phyloP scores from a whole-genome alignment of 345 rosid genomes.

The Reutealis trisperma region DNA sequence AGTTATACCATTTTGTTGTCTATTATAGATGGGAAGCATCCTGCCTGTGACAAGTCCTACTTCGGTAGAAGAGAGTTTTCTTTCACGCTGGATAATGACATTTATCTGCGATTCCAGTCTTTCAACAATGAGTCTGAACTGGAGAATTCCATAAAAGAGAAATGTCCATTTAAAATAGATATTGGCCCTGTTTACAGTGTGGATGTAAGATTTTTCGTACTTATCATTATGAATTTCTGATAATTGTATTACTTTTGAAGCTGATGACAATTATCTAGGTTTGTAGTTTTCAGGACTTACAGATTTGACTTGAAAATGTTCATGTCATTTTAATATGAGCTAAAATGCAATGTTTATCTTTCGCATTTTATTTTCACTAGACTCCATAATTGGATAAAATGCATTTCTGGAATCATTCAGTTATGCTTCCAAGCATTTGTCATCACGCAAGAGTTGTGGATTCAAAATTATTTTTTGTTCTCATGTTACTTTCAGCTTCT shows the following conservation, averaged over 20 bases:
- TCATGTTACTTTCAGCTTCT: not conserved
- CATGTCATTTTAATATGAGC: not conserved
- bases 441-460: not conserved
- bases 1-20: slow-evolving; percentile 1
- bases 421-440: not conserved
- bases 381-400: not conserved
- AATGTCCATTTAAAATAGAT: slow-evolving; percentile 81
- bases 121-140: slow-evolving; percentile 58
- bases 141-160: slow-evolving; percentile 61
- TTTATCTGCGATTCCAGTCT: slow-evolving; percentile 72
- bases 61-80: slow-evolving; percentile 83
- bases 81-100: slow-evolving; percentile 76
- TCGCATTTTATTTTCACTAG: not conserved
- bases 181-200: slow-evolving; percentile 86
- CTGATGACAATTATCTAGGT: not conserved
- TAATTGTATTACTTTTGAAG: not conserved
- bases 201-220: slow-evolving; percentile 49
- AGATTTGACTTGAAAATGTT: not conserved
- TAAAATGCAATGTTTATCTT: not conserved
- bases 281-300: not conserved
- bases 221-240: not conserved
- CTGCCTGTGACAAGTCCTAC: slow-evolving; percentile 76
- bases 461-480: not conserved
- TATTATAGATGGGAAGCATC: slow-evolving; percentile 84
- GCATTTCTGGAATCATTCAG: not conserved